Conservation (phyloP, 208 protist genomes). For the Crithidia sp. region DNA sequence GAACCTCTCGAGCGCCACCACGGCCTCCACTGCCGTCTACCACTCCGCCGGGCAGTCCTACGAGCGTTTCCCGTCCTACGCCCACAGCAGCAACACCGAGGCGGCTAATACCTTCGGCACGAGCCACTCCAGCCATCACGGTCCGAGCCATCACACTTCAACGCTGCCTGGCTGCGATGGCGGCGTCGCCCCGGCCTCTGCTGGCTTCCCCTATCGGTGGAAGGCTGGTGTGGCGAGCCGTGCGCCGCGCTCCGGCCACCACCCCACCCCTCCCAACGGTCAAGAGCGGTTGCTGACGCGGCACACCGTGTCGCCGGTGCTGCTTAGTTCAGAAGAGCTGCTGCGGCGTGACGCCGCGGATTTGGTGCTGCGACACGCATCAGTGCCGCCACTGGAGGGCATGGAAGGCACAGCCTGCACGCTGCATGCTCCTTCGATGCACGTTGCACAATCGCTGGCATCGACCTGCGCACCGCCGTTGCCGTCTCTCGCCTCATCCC, state of each 20-base stretch:
- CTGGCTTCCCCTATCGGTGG: slow-evolving; percentile 14
- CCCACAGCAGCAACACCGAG: slow-evolving; percentile 9
- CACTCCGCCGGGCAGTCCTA: slow-evolving; percentile 12
- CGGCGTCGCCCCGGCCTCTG: not conserved
- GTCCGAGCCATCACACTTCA: not conserved
- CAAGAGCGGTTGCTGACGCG: slow-evolving; percentile 7
- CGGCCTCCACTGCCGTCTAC: slow-evolving; percentile 20
- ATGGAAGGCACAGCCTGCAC: too few relatives aligned
- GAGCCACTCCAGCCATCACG: not conserved
- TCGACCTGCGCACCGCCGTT: not conserved
- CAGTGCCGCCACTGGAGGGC: not conserved
- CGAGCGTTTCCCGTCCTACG: not conserved
- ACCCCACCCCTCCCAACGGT: not conserved
- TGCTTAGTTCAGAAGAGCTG: slow-evolving; percentile 22
- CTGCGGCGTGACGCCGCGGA: slow-evolving; percentile 2
- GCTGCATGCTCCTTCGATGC: too few relatives aligned
- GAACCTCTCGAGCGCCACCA: slow-evolving; percentile 3
- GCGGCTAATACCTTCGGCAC: slow-evolving; percentile 9
- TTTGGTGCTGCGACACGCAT: not conserved
- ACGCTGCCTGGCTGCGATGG: slow-evolving; percentile 12
- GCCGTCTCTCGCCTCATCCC: not conserved
- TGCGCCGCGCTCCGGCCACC: not conserved
- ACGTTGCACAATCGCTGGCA: not conserved
- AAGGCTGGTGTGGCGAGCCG: slow-evolving; percentile 1
- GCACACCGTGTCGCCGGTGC: slow-evolving; percentile 19